Percentiles rank a stretch among this genome's conserved stretches.
Conservation (phyloP, 345 rosid genomes). For the Corchorus capsularis region DNA sequence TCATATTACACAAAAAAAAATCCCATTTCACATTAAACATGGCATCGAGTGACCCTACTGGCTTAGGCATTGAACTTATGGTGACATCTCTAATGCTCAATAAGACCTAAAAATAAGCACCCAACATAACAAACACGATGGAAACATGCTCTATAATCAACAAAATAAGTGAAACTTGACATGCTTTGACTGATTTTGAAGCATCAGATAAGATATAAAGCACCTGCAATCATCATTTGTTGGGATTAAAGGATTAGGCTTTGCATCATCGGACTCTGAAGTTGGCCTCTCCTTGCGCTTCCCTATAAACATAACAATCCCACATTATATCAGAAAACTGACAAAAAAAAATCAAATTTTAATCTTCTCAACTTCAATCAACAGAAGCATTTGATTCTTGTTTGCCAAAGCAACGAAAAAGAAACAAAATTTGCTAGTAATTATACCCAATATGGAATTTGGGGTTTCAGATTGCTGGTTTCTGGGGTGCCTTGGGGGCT, state of each 20-base stretch:
- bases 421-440: neutral
- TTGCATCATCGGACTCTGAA: conserved; percentile 45
- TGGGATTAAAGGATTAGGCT: conserved; percentile 58
- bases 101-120: neutral
- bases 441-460: conserved; percentile 55
- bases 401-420: neutral
- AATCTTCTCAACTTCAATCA: neutral
- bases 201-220: conserved; percentile 21
- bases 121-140: neutral
- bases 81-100: neutral
- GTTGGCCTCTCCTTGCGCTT: conserved; percentile 78
- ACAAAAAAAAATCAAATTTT: neutral
- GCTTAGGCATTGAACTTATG: neutral
- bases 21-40: neutral
- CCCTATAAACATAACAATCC: conserved; percentile 41
- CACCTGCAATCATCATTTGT: conserved; percentile 75
- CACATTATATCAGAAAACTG: neutral
- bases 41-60: neutral
- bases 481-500: conserved; percentile 29
- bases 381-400: neutral
- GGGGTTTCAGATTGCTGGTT: conserved; percentile 33
- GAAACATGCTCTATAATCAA: neutral
- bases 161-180: too few relatives aligned
- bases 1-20: neutral
- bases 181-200: too few relatives aligned